phyloP scores from a whole-genome alignment of 2,329 filamentous ascomycete genomes.

The Pseudogymnoascus sp. region DNA sequence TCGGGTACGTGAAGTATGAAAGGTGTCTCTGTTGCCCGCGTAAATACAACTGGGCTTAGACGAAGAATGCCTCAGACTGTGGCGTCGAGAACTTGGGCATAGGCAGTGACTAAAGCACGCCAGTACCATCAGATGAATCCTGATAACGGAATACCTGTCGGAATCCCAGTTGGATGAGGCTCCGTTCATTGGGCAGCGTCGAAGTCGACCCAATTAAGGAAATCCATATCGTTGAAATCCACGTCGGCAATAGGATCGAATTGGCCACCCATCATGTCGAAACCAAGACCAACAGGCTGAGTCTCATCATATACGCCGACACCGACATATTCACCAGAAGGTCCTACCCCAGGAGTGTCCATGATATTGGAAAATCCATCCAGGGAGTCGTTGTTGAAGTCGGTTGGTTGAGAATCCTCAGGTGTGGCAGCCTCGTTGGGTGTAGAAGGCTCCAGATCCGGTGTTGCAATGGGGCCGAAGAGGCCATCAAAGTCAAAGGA shows the following conservation, averaged over 20 bases:
- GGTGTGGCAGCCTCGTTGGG: not conserved
- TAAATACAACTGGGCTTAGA: not conserved
- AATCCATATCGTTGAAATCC: not conserved
- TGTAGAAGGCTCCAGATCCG: not conserved
- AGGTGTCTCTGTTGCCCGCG: not conserved
- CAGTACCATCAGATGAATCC: not conserved
- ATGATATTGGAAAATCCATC: not conserved
- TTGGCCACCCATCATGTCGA: not conserved
- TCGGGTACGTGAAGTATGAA: not conserved
- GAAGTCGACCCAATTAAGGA: not conserved
- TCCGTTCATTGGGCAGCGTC: not conserved
- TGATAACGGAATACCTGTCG: not conserved
- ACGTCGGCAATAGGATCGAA: not conserved
- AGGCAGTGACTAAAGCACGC: not conserved
- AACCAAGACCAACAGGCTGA: not conserved
- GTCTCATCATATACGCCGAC: not conserved
- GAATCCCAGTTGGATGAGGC: not conserved
- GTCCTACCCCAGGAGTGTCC: not conserved
- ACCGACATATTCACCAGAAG: not conserved
- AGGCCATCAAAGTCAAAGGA: not conserved
- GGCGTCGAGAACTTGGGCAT: not conserved
- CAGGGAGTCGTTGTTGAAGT: not conserved
- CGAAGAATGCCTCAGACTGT: not conserved
- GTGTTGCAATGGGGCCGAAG: not conserved
- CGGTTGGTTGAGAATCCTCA: not conserved